Percentiles rank a stretch among this genome's conserved stretches.
These are phyloP conservation scores for Corylus avellana DNA, from an alignment of 306 rosid genomes.

Conservation along the genomic window DNA sequence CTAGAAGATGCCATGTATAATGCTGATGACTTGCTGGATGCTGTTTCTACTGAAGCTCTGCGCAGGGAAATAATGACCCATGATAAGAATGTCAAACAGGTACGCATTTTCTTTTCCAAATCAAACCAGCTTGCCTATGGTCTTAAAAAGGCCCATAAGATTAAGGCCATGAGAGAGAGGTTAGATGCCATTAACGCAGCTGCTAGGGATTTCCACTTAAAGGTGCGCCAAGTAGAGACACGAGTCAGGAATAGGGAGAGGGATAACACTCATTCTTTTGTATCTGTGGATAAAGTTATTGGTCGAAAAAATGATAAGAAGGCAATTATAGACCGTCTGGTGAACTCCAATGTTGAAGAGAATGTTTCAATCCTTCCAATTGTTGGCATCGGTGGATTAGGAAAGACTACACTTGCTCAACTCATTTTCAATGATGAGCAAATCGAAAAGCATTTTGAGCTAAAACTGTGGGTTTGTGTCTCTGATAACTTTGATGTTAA, in stretches of 20 bases:
- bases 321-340: background rate
- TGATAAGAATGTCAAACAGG: background rate
- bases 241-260: no score
- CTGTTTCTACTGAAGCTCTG: background rate
- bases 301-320: slow-evolving; percentile 19
- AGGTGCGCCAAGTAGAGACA: background rate
- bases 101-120: background rate
- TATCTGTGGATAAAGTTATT: background rate
- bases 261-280: slow-evolving; percentile 1
- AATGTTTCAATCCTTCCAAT: slow-evolving; percentile 14
- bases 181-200: background rate
- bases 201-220: background rate
- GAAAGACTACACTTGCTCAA: slow-evolving; percentile 28
- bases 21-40: background rate
- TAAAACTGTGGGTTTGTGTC: slow-evolving; percentile 3
- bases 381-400: slow-evolving; percentile 19
- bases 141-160: background rate
- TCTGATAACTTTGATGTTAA: background rate
- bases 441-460: background rate
- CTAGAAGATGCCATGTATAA: background rate
- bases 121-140: no score
- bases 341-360: background rate
- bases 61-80: background rate
- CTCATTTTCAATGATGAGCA: background rate
- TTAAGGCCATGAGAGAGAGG: background rate